These are phyloP conservation scores for Cryptomeria japonica DNA, from an alignment of 75 land plant species.

Conservation along the genomic window DNA sequence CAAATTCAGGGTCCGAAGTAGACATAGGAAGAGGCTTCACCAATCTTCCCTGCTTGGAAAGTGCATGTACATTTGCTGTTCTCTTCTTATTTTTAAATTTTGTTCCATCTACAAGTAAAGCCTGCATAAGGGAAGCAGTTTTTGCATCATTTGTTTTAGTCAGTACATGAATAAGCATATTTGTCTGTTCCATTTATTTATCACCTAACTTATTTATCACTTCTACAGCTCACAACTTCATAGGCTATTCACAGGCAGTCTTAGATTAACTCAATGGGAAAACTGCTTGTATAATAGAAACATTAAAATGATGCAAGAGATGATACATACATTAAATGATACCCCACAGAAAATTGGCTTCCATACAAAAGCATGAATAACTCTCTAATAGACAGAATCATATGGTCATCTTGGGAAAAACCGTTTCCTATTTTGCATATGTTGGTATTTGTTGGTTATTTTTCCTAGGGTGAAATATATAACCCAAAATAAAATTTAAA, in stretches of 20 bases:
- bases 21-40: constrained; percentile 25
- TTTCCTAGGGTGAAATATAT: neutral
- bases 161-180: neutral
- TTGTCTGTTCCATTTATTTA: neutral
- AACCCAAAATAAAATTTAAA: no score
- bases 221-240: neutral
- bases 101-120: constrained; percentile 33
- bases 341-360: neutral
- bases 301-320: neutral
- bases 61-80: constrained; percentile 12
- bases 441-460: neutral
- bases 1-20: constrained; percentile 28
- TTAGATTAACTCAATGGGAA: neutral
- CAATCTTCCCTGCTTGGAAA: constrained; percentile 26
- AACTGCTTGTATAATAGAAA: neutral
- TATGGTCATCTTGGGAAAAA: neutral
- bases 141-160: neutral
- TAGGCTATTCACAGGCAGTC: neutral
- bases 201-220: neutral
- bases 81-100: constrained; percentile 37
- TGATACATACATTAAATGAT: neutral
- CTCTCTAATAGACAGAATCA: neutral
- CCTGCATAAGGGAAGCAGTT: constrained; percentile 23
- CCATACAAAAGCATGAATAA: neutral
- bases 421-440: neutral